Evolutionary conservation across 352 stramenopile genomes (phyloP), one percentile per base, ranked within the genome.

Genomic region (Pythium folliculosum): DNA sequence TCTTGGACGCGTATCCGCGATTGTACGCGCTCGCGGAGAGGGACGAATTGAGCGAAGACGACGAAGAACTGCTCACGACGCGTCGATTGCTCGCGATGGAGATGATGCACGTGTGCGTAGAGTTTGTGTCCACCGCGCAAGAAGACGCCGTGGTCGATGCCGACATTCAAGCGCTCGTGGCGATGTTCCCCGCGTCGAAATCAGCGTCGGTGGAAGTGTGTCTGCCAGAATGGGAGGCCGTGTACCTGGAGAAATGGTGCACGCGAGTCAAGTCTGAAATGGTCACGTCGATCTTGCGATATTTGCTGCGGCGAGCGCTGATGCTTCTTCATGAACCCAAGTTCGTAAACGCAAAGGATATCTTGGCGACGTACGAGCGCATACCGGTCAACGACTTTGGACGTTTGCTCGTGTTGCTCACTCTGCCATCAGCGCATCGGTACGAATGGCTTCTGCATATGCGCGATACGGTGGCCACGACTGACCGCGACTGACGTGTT

Each of bases 21-120:
- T 73, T 91, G 5, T 69, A 91, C 21, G 58, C 63, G 7, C 72
- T 88, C 10, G 73, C 77, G 12, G 81, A 88, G 50, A 84, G 80
- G 23, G 81, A 90, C n/a, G 77, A 90, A 57, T 57, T 92, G 17
- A 82, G 81, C 67, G 84, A 92, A 43, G 79, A 92, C 27, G 80
- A 90, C 76, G 77, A 88, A 17, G 80, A 84, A 27, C 56, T 90
- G 9, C 66, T 68, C 30, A 69, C 52, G n/a, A 76, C 80, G 10
- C 84, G 84, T 32, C 70, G 73, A 30, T 63, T 77, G 0, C 60
- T 91, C 14, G 77, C 71, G n/a, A 71, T 77, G 25, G 86, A 92
- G 45, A 52, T 91, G 23, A 66, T 86, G 21, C 69, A 72, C 9
- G 25, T 88, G 44, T 86, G 78, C 56, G 71, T 91, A 21, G 78